These are phyloP conservation scores for Ballota nigra DNA, from an alignment of 257 asterid genomes.

Conservation along the genomic window DNA sequence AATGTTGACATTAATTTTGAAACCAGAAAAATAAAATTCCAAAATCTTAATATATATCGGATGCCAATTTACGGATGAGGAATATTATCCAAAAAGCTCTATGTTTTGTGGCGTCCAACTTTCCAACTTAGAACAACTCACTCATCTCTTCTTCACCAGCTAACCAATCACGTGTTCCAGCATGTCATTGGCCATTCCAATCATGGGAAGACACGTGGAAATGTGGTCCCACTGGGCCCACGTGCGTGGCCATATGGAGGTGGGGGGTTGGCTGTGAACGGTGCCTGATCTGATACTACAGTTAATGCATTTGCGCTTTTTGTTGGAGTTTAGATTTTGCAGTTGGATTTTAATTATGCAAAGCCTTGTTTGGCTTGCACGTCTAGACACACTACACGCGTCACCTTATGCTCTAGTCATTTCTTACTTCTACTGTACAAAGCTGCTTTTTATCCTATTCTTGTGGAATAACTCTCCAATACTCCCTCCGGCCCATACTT, in stretches of 20 bases:
- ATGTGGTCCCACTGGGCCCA: not conserved
- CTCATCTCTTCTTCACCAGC: constrained; percentile 11
- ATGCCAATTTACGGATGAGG: not conserved
- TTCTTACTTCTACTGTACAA: not conserved
- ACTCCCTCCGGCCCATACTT: too few relatives aligned
- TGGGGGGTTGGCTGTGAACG: constrained; percentile 23
- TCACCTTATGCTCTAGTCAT: constrained; percentile 1
- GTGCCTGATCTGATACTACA: constrained; percentile 10
- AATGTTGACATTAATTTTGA: not conserved
- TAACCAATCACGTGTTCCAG: constrained; percentile 8
- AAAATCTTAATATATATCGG: not conserved
- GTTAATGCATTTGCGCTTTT: not conserved
- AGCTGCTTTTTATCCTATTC: constrained; percentile 12
- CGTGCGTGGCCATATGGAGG: constrained; percentile 16
- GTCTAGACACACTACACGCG: constrained; percentile 24
- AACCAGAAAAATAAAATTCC: too few relatives aligned
- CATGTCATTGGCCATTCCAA: constrained; percentile 30
- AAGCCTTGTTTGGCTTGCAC: constrained; percentile 38
- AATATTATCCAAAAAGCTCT: not conserved
- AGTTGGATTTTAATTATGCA: constrained; percentile 9
- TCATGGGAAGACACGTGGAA: constrained; percentile 27
- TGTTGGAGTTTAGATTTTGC: constrained; percentile 7
- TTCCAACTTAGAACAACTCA: too few relatives aligned
- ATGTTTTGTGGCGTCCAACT: too few relatives aligned
- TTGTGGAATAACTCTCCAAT: too few relatives aligned